A percentile compares a stretch with the other conserved stretches of the same genome.
phyloP scores from a whole-genome alignment of 2,329 filamentous ascomycete species.

The Diaporthe vexans region DNA sequence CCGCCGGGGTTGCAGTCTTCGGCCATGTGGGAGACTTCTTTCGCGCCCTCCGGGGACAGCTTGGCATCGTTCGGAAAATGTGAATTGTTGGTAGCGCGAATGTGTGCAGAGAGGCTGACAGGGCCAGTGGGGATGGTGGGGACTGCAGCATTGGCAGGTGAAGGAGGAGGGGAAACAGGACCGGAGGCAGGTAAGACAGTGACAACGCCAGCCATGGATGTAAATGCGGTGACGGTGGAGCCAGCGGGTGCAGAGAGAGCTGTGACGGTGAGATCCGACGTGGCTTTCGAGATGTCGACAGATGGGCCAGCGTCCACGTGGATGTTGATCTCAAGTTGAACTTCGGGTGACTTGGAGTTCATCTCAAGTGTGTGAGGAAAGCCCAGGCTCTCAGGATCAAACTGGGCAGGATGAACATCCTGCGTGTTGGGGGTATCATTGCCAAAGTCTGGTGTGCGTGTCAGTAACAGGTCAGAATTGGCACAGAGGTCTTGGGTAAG shows the following conservation, averaged over 20 bases:
- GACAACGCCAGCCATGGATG: slow-evolving; percentile 11
- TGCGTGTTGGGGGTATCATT: slow-evolving; percentile 12
- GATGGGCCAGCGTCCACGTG: slow-evolving; percentile 27
- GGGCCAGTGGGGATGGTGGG: slow-evolving; percentile 24
- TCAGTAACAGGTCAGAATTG: background rate
- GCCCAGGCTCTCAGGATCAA: slow-evolving; percentile 16
- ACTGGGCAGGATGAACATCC: slow-evolving; percentile 9
- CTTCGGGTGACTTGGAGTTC: slow-evolving; percentile 14
- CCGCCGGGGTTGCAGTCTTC: slow-evolving; percentile 34
- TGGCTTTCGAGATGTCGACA: background rate
- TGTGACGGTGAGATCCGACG: slow-evolving; percentile 17
- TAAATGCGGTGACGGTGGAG: background rate
- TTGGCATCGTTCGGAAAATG: slow-evolving; percentile 22
- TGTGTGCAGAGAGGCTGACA: slow-evolving; percentile 9
- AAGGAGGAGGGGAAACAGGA: slow-evolving; percentile 5
- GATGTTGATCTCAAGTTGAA: slow-evolving; percentile 40
- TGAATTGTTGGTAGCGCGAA: background rate
- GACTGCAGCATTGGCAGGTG: slow-evolving; percentile 31
- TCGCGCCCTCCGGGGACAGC: slow-evolving; percentile 25
- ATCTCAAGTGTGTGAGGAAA: slow-evolving; percentile 31
- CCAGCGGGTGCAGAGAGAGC: slow-evolving; percentile 4
- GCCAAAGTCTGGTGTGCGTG: background rate
- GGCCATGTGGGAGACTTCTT: slow-evolving; percentile 24
- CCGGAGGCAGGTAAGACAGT: background rate
- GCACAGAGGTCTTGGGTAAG: background rate